Base-by-base conservation (phyloP, 2,329 filamentous ascomycete species). In the Ceratocystis papillata region DNA sequence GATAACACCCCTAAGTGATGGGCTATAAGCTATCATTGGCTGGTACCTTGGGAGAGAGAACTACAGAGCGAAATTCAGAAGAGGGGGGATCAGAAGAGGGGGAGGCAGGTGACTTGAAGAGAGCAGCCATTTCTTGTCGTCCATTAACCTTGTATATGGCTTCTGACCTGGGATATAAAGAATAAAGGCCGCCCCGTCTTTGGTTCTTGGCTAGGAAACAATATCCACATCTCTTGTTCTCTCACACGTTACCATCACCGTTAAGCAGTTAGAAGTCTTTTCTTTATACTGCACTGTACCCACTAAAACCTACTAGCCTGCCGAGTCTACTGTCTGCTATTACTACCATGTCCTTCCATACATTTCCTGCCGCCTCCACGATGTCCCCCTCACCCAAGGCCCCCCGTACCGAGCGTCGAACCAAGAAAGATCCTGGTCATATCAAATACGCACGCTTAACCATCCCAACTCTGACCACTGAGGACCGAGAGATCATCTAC, bases 371-470 rank as follows among this genome's bases (percentile, higher is more conserved):
- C 10, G 28, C 6, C 12, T 57, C 28, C 8, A 30, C 53, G n/a
- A 61, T 30, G 7, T 22, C 37, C 46, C 59, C 59, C 33, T 6
- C 59, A 1, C 25, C 57, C 20, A 22, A 53, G 22, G 4, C 53
- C 28, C 63, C 30, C 20, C 60, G 25, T 5, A 33, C 53, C 22
- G 53, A 57, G 53, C 53, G 53, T 17, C 22, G 53, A 33, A 25
- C 63, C 46, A 65, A 63, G 20, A 65, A 65, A 33, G 66, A 67
- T 25, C 41, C 25, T 25, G 66, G 66, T 10, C 66, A 67, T 30
- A 48, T 65, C 15, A 67, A 63, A 50, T 67, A 65, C 37, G 63
- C 66, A 10, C 37, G 41, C 41, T 63, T 67, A 2, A 67, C 66
- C 5, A 60, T 65, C 17, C 63, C 66, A 30, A 50, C 33, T n/a